phyloP scores from a whole-genome alignment of 2,329 filamentous ascomycete genomes.

The Allantophomopsis cytisporea region DNA sequence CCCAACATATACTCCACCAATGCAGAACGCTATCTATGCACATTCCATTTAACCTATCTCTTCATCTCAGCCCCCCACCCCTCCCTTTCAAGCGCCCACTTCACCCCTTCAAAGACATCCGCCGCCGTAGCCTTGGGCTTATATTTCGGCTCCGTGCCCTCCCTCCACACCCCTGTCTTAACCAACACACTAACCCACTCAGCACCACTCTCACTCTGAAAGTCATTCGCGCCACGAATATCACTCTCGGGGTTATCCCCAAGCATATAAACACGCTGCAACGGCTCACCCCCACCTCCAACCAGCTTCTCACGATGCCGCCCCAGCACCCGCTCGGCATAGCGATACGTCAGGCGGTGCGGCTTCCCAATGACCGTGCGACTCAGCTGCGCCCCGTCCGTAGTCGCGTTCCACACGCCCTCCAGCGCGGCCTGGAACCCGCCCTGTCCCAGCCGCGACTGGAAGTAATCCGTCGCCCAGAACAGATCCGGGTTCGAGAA shows the following conservation, averaged over 20 bases:
- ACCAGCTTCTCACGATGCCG: conserved; percentile 31
- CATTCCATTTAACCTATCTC: not conserved
- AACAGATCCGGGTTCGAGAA: conserved; percentile 85
- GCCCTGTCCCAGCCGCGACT: conserved; percentile 82
- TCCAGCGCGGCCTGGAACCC: conserved; percentile 74
- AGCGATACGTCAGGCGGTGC: conserved; percentile 62
- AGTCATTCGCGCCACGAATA: conserved; percentile 76
- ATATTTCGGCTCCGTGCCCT: conserved; percentile 39
- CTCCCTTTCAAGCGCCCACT: conserved; percentile 56
- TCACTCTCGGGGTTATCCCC: conserved; percentile 86
- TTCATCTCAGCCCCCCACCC: conserved; percentile 12
- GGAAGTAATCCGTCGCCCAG: conserved; percentile 76
- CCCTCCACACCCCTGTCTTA: conserved; percentile 63
- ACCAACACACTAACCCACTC: conserved; percentile 69
- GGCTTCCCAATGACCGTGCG: conserved; percentile 76
- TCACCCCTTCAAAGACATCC: conserved; percentile 64
- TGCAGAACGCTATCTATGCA: too few species aligned
- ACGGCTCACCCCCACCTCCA: conserved; percentile 22
- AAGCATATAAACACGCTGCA: conserved; percentile 82
- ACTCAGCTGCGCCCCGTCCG: conserved; percentile 42
- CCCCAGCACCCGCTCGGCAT: conserved; percentile 63
- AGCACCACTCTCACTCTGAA: conserved; percentile 50
- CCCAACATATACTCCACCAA: too few species aligned
- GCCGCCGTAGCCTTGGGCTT: conserved; percentile 53
- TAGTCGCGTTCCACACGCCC: conserved; percentile 66